Conservation (phyloP, 805 yeast species). For the Candida easanensis region DNA sequence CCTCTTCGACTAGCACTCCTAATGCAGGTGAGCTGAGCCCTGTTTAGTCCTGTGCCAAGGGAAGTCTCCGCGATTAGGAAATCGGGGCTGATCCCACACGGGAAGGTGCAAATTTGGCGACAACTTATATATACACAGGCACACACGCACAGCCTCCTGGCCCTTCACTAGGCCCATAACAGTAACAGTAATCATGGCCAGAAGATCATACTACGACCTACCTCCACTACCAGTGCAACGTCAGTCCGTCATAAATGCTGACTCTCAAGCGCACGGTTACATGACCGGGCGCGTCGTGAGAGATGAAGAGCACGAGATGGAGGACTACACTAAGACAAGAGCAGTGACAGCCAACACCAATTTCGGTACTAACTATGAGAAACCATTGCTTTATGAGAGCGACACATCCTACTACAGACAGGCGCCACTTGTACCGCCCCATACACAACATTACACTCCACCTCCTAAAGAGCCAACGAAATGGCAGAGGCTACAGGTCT, state of each 20-base stretch:
- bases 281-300: neutral
- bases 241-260: slow-evolving; percentile 5
- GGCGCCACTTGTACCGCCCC: neutral
- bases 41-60: too few relatives aligned
- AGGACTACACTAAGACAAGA: neutral
- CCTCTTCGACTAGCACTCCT: too few relatives aligned
- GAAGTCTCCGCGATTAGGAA: too few relatives aligned
- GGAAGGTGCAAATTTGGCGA: too few relatives aligned
- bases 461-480: neutral
- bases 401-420: neutral
- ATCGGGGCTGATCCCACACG: too few relatives aligned
- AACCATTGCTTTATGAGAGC: neutral
- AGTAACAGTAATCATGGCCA: neutral
- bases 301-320: slow-evolving; percentile 4
- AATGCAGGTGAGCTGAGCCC: too few relatives aligned
- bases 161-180: too few relatives aligned
- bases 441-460: neutral
- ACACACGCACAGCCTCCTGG: too few relatives aligned
- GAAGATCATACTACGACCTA: slow-evolving; percentile 4
- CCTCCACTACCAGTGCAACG: slow-evolving; percentile 5
- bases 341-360: neutral
- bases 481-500: neutral
- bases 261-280: neutral
- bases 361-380: neutral
- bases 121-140: too few relatives aligned